phyloP scores from a whole-genome alignment of 192 early-diverging fungal genomes.

The Oehlia diaphana region DNA sequence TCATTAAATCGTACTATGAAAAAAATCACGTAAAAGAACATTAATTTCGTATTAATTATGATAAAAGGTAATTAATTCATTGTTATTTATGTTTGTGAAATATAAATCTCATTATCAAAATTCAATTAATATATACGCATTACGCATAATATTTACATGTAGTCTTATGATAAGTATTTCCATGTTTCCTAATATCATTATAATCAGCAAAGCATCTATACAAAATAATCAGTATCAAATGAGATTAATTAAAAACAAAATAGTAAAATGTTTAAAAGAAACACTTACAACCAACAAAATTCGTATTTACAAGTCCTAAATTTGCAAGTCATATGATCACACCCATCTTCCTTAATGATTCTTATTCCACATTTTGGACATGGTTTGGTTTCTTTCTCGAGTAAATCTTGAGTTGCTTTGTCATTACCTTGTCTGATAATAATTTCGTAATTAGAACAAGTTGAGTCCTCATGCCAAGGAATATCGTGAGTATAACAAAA shows the following conservation, averaged over 20 bases:
- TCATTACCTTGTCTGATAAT: background rate
- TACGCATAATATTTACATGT: background rate
- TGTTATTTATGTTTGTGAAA: no score
- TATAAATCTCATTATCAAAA: no score
- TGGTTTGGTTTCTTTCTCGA: slow-evolving; percentile 4
- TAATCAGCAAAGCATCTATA: slow-evolving; percentile 3
- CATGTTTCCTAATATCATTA: slow-evolving; percentile 1
- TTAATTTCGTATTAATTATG: no score
- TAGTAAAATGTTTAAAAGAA: background rate
- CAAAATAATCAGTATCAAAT: background rate
- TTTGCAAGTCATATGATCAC: slow-evolving; percentile 25
- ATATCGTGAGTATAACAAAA: slow-evolving; percentile 16
- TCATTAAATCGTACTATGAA: no score
- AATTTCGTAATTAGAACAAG: slow-evolving; percentile 7
- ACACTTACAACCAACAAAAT: slow-evolving; percentile 28
- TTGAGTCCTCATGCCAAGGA: background rate
- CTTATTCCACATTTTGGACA: slow-evolving; percentile 23
- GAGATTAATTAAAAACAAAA: background rate
- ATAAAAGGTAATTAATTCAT: no score
- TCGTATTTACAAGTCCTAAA: slow-evolving; percentile 1
- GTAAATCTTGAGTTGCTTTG: background rate
- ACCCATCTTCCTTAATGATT: slow-evolving; percentile 17
- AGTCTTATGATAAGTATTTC: background rate
- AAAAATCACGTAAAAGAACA: no score
- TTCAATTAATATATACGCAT: no score